Evolutionary conservation across 768 basidiomycete species (phyloP), one percentile per base, ranked within the genome.

Genomic region (Mycena leptocephala): DNA sequence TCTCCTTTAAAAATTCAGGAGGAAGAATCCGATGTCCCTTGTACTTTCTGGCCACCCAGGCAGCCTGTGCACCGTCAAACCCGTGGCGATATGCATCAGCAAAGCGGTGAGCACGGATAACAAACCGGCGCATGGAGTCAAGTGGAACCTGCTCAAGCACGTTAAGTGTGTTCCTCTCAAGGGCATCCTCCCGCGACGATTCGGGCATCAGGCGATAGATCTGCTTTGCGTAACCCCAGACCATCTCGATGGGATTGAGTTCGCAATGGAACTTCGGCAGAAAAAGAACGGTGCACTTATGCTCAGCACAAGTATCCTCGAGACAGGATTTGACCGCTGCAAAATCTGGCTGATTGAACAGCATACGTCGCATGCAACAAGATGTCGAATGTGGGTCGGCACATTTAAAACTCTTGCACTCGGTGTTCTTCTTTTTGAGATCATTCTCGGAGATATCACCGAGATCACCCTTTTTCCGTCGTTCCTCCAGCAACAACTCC

Each of bases 171-270:
- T 76, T 83, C 81, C 26, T 51, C 51, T 84, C 80, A 3, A 86
- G 74, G 46, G 82, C 81, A 6, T 74, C 81, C 33, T 83, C 70
- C 61, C 70, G 70, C 26, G 46, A 51, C 41, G 70, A 72, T 2
- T 61, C 56, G 33, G 70, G 59, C 8, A 53, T 72, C 14, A 30
- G 26, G 10, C 43, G 56, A 61, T 55, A 64, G 3, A 72, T 26
- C 9, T 61, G 72, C 69, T 83, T 83, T 16, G 78, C 71, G 33
- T 69, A 67, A 5, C 83, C 83, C 83, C 83, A 83, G 62, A 64
- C 76, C 74, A 77, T 76, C 65, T 84, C 81, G 41, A 84, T 84
- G 51, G 81, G 81, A 56, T 84, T 84, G 10, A 84, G 72, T 78
- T 84, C 78, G 28, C 83, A 83, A 56, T 72, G 70, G 59, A 72